These are phyloP conservation scores for Erodium maritimum DNA, from an alignment of 345 rosid genomes.

Conservation along the genomic window DNA sequence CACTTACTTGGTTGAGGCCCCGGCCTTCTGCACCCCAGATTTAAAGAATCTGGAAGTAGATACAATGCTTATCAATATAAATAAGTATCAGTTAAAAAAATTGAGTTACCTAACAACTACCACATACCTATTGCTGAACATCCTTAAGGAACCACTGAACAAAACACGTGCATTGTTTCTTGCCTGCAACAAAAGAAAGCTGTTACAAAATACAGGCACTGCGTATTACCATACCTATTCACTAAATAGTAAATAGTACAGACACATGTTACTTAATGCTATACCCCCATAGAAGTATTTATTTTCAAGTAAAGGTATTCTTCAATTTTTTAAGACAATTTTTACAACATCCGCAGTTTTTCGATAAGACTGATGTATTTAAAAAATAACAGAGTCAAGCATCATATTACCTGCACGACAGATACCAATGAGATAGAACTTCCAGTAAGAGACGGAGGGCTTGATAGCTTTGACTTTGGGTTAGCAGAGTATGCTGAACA, in stretches of 20 bases:
- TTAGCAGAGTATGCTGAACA: conserved; percentile 62
- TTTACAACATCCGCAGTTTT: too few species aligned
- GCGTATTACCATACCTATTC: background rate
- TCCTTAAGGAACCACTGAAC: conserved; percentile 48
- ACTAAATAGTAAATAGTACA: background rate
- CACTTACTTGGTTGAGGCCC: conserved; percentile 38
- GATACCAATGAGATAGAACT: conserved; percentile 56
- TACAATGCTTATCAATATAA: background rate
- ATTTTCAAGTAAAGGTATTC: too few species aligned
- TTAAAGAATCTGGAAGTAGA: conserved; percentile 37
- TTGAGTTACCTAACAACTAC: background rate
- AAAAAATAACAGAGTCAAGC: background rate
- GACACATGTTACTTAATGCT: background rate
- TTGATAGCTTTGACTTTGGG: conserved; percentile 41
- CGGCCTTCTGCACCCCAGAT: conserved; percentile 52
- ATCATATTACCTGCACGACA: conserved; percentile 36
- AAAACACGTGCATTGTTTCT: conserved; percentile 65
- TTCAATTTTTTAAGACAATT: too few species aligned
- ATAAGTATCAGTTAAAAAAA: conserved; percentile 7
- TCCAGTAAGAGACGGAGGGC: conserved; percentile 54
- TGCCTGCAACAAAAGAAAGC: conserved; percentile 29
- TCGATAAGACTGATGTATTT: too few species aligned
- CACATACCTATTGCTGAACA: conserved; percentile 51
- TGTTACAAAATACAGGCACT: background rate
- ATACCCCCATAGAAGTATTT: background rate